Percentiles rank a stretch among this genome's conserved stretches.
phyloP scores from a whole-genome alignment of 768 basidiomycete genomes.

The Podaxis pistillaris region DNA sequence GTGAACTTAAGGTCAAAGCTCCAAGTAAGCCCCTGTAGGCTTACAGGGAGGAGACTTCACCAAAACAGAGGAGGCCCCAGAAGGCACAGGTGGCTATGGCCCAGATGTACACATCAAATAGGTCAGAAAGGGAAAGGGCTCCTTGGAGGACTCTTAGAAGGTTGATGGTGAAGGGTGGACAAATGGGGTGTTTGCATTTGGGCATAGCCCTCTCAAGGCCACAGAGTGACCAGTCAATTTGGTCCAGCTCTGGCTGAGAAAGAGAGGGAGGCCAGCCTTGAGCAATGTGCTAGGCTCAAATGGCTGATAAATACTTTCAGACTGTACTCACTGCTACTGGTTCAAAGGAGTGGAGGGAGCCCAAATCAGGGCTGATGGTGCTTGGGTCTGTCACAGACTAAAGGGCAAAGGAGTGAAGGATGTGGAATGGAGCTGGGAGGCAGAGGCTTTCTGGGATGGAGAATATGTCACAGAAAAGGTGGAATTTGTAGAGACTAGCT shows the following conservation, averaged over 20 bases:
- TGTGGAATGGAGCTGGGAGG: slow-evolving; percentile 25
- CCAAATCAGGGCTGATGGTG: slow-evolving; percentile 4
- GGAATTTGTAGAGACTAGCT: slow-evolving; percentile 21
- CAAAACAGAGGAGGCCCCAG: slow-evolving; percentile 38
- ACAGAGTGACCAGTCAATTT: slow-evolving; percentile 28
- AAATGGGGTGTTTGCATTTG: slow-evolving; percentile 21
- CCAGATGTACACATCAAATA: slow-evolving; percentile 42
- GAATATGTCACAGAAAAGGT: slow-evolving; percentile 29
- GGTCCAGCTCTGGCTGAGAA: slow-evolving; percentile 14
- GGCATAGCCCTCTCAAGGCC: slow-evolving; percentile 23
- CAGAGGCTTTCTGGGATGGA: slow-evolving; percentile 25
- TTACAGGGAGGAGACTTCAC: slow-evolving; percentile 32
- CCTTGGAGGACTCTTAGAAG: slow-evolving; percentile 27
- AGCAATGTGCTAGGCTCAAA: slow-evolving; percentile 36
- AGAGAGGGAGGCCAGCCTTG: slow-evolving; percentile 38
- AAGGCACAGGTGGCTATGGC: slow-evolving; percentile 35
- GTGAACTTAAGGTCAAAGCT: too few relatives aligned
- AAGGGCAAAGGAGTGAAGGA: slow-evolving; percentile 33
- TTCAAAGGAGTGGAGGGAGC: slow-evolving; percentile 24
- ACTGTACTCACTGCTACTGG: slow-evolving; percentile 24
- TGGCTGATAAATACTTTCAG: slow-evolving; percentile 33
- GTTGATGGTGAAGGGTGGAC: slow-evolving; percentile 31
- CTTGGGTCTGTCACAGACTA: slow-evolving; percentile 34
- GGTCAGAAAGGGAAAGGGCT: slow-evolving; percentile 15
- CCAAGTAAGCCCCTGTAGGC: too few relatives aligned